Evolutionary conservation across 202 grass and related monocot species (phyloP).

Genomic region (Eragrostis tef): DNA sequence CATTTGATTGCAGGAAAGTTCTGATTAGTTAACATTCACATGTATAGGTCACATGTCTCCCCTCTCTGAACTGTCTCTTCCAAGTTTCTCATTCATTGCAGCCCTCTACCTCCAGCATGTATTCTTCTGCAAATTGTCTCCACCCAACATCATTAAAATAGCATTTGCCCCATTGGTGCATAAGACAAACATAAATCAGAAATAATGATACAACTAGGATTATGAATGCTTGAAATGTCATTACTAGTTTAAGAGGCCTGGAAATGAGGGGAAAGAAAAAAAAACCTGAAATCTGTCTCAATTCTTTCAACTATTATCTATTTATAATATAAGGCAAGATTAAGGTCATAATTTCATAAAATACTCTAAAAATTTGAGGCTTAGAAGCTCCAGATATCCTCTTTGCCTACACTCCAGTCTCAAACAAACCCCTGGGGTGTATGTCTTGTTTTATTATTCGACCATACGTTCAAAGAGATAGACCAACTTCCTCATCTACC

Average conservation of each 20-base stretch:
- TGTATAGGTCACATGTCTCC: too few species aligned
- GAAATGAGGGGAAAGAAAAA: slow-evolving; percentile 10
- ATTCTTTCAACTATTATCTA: background rate
- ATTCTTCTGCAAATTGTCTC: too few species aligned
- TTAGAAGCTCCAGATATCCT: background rate
- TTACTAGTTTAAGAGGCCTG: background rate
- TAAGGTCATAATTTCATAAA: background rate
- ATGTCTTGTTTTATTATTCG: background rate
- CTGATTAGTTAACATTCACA: too few species aligned
- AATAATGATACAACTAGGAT: too few species aligned
- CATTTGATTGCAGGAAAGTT: too few species aligned
- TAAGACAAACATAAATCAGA: too few species aligned
- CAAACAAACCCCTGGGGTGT: background rate
- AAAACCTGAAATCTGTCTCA: background rate
- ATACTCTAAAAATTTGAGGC: background rate
- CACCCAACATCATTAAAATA: too few species aligned
- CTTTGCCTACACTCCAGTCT: slow-evolving; percentile 1
- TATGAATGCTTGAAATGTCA: too few species aligned
- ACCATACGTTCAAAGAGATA: background rate
- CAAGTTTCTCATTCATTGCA: too few species aligned
- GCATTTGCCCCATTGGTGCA: too few species aligned
- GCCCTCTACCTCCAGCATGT: too few species aligned
- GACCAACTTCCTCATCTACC: background rate
- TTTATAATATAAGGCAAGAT: background rate
- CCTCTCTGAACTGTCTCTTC: too few species aligned